These are phyloP conservation scores for Pythium sukuiense DNA, from an alignment of 352 stramenopile genomes.

Conservation along the genomic window DNA sequence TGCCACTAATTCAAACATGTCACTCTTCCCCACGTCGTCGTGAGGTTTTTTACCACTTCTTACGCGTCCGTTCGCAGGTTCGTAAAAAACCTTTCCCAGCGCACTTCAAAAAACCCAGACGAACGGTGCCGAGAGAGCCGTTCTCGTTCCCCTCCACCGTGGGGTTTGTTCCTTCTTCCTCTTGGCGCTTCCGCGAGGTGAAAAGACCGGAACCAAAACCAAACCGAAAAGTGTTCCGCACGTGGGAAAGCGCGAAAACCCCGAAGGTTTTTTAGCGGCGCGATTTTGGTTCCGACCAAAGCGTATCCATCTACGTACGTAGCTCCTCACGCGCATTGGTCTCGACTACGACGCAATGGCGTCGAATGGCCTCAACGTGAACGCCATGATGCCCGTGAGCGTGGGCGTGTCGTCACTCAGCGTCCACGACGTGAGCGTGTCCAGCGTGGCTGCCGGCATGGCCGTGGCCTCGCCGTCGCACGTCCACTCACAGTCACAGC, in stretches of 20 bases:
- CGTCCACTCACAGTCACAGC: too few species aligned
- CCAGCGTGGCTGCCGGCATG: conserved; percentile 1
- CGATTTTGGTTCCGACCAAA: conserved; percentile 3
- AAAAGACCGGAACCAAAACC: conserved; percentile 4
- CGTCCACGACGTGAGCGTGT: conserved; percentile 48
- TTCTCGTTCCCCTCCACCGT: neutral
- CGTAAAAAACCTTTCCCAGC: conserved; percentile 15
- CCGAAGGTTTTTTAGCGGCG: conserved; percentile 22
- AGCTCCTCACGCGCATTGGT: neutral
- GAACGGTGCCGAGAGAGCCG: neutral
- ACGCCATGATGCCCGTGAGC: conserved; percentile 76
- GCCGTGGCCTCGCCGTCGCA: conserved; percentile 1
- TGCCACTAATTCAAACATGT: conserved; percentile 18
- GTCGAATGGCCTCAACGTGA: conserved; percentile 42
- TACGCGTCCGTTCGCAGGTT: neutral
- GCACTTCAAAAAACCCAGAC: conserved; percentile 10
- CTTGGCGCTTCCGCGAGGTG: neutral
- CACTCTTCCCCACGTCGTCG: neutral
- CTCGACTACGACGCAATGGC: conserved; percentile 6
- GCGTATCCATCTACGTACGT: conserved; percentile 20
- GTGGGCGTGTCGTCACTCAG: conserved; percentile 65
- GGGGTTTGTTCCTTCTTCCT: neutral
- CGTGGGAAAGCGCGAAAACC: conserved; percentile 16
- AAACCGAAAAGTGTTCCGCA: neutral
- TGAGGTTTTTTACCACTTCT: conserved; percentile 17